Conservation (phyloP, 495 filamentous ascomycete genomes). For the Glarea lozoyensis region DNA sequence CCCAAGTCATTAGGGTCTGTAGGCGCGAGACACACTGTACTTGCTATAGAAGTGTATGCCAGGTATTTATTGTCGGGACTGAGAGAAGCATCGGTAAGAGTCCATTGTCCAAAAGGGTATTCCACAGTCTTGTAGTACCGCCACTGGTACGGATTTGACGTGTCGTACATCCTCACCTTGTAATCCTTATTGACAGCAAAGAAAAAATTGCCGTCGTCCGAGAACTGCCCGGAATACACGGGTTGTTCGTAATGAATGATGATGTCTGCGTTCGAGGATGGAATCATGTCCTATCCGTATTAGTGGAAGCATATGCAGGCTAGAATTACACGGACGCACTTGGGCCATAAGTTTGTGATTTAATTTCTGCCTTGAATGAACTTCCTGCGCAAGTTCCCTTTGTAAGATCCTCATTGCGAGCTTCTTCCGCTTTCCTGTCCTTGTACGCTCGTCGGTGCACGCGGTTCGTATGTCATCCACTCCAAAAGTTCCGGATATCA, state of each 20-base stretch:
- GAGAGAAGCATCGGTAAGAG: constrained; percentile 85
- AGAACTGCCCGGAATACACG: constrained; percentile 94
- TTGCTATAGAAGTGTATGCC: constrained; percentile 68
- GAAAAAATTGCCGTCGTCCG: constrained; percentile 94
- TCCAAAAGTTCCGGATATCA: constrained; percentile 74
- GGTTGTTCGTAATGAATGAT: constrained; percentile 78
- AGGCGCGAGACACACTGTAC: constrained; percentile 71
- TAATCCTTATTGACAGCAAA: constrained; percentile 94
- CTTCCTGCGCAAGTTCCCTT: constrained; percentile 65
- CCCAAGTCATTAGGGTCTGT: constrained; percentile 75
- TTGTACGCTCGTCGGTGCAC: constrained; percentile 17
- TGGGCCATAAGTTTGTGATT: constrained; percentile 57
- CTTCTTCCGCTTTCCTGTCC: constrained; percentile 45
- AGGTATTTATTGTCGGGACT: constrained; percentile 89
- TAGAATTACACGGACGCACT: constrained; percentile 28
- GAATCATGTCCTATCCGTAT: constrained; percentile 45
- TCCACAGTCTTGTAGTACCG: constrained; percentile 87
- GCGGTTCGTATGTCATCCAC: constrained; percentile 43
- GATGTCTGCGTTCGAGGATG: constrained; percentile 69
- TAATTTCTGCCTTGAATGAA: constrained; percentile 39
- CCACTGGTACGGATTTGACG: constrained; percentile 92
- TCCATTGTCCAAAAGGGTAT: constrained; percentile 87
- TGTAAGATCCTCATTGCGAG: constrained; percentile 63
- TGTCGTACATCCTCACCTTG: constrained; percentile 93
- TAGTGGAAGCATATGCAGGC: too few species aligned